Evolutionary conservation across 2,329 filamentous ascomycete species (phyloP).

Genomic region (Trichophyton rubrum): DNA sequence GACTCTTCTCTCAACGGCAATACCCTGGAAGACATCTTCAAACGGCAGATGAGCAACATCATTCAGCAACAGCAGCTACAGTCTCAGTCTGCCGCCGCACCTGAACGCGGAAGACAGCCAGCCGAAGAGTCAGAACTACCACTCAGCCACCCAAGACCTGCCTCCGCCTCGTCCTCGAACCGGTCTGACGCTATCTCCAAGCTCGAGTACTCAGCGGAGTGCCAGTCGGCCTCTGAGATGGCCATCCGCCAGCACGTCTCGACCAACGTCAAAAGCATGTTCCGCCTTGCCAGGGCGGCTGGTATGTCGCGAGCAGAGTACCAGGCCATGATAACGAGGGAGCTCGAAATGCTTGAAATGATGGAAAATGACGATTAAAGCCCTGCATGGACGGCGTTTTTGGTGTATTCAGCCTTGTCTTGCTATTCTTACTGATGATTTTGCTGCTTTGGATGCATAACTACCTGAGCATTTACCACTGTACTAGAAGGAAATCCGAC

Average conservation of each 20-base stretch:
- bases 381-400: background rate
- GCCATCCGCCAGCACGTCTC: slow-evolving; percentile 53
- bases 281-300: slow-evolving; percentile 45
- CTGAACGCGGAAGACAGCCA: background rate
- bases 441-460: background rate
- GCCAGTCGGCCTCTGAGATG: slow-evolving; percentile 43
- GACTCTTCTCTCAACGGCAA: slow-evolving; percentile 45
- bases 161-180: slow-evolving; percentile 25
- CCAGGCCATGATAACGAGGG: slow-evolving; percentile 45
- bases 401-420: background rate
- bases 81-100: background rate
- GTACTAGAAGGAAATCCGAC: background rate
- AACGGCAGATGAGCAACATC: slow-evolving; percentile 26
- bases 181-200: slow-evolving; percentile 41
- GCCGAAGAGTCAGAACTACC: slow-evolving; percentile 1
- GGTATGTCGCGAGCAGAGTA: slow-evolving; percentile 50
- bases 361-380: slow-evolving; percentile 36
- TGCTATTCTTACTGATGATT: background rate
- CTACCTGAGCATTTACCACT: background rate
- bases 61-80: slow-evolving; percentile 13
- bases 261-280: slow-evolving; percentile 52
- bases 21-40: slow-evolving; percentile 31
- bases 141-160: slow-evolving; percentile 34
- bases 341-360: slow-evolving; percentile 46
- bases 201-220: slow-evolving; percentile 43